These are phyloP conservation scores for Stemphylium vesicarium DNA, from an alignment of 2,329 filamentous ascomycete genomes.

Conservation along the genomic window DNA sequence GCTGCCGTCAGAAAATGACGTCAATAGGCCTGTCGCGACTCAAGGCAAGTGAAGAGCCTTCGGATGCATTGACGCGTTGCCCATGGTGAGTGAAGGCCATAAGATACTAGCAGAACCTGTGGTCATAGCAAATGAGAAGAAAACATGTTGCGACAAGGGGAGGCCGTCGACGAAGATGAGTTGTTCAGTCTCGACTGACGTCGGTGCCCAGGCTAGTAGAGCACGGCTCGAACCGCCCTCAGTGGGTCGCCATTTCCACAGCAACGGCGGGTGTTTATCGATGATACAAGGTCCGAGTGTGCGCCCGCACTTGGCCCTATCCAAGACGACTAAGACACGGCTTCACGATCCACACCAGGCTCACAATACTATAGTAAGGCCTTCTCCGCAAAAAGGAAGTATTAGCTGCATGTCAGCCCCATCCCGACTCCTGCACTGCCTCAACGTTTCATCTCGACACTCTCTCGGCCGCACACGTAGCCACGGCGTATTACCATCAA, in stretches of 20 bases:
- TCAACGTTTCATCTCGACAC: slow-evolving; percentile 14
- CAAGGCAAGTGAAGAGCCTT: neutral
- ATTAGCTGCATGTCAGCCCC: slow-evolving; percentile 38
- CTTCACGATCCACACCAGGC: slow-evolving; percentile 33
- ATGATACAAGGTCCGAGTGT: slow-evolving; percentile 16
- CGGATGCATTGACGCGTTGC: slow-evolving; percentile 6
- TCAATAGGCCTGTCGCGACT: neutral
- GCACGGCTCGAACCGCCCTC: slow-evolving; percentile 19
- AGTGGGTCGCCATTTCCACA: slow-evolving; percentile 17
- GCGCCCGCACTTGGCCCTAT: slow-evolving; percentile 11
- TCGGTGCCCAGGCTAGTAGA: slow-evolving; percentile 13
- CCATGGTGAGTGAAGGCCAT: slow-evolving; percentile 3
- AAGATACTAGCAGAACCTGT: neutral
- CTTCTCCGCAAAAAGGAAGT: slow-evolving; percentile 36
- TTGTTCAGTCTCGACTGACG: slow-evolving; percentile 4
- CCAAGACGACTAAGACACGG: slow-evolving; percentile 18
- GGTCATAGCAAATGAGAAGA: slow-evolving; percentile 1
- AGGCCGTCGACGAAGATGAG: slow-evolving; percentile 13
- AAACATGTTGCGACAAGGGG: slow-evolving; percentile 9
- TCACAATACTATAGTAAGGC: slow-evolving; percentile 28
- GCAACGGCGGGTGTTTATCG: slow-evolving; percentile 29
- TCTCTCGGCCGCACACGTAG: slow-evolving; percentile 12
- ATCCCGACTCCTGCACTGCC: slow-evolving; percentile 23
- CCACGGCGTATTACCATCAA: slow-evolving; percentile 7
- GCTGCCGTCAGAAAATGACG: slow-evolving; percentile 3